phyloP scores from a whole-genome alignment of 352 stramenopile species.

The Albugo laibachii region DNA sequence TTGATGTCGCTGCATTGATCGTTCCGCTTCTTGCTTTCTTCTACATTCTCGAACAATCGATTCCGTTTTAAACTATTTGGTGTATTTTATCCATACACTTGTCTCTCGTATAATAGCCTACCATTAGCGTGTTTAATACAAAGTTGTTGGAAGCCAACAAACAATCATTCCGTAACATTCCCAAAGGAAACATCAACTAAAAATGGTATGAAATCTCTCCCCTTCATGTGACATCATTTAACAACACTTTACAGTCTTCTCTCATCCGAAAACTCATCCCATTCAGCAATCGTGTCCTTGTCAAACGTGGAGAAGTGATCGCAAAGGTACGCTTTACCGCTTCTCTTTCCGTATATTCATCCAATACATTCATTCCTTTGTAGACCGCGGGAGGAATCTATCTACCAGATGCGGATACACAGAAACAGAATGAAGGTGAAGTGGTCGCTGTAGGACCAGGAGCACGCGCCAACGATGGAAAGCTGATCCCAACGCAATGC shows the following conservation, averaged over 20 bases:
- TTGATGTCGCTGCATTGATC: no score
- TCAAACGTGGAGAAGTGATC: conserved; percentile 83
- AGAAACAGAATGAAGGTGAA: conserved; percentile 88
- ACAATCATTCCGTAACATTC: no score
- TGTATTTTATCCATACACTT: no score
- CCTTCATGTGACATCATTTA: no score
- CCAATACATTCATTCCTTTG: background rate
- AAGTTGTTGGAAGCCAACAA: no score
- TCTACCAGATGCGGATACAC: conserved; percentile 81
- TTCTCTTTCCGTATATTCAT: background rate
- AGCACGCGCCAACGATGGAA: conserved; percentile 74
- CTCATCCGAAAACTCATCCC: conserved; percentile 77
- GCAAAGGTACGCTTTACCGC: conserved; percentile 23
- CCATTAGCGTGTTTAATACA: no score
- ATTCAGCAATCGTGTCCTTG: conserved; percentile 89
- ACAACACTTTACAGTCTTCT: conserved; percentile 10
- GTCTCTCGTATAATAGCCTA: no score
- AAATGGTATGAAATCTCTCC: no score
- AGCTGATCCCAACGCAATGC: conserved; percentile 72
- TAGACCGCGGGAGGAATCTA: conserved; percentile 88
- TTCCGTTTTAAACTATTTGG: no score
- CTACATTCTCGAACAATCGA: no score
- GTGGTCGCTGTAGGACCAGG: conserved; percentile 88
- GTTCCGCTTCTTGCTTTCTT: no score
- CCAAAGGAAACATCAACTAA: no score